Conservation (phyloP, 306 rosid species). For the Vachellia collinsii region DNA sequence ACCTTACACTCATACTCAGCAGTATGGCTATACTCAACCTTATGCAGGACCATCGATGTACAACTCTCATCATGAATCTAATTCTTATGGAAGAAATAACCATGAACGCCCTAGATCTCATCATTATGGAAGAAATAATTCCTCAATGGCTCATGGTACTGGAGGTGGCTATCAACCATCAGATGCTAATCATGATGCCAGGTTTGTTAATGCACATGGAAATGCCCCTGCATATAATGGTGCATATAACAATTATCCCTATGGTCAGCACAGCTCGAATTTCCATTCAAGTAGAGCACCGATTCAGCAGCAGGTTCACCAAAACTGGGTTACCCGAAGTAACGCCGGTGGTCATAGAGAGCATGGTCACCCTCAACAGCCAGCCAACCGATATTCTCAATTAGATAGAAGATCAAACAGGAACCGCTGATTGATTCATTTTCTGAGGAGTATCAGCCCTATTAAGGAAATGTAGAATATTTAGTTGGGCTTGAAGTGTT, state of each 20-base stretch:
- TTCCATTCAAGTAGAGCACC: slow-evolving; percentile 47
- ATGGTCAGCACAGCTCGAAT: slow-evolving; percentile 49
- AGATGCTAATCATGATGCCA: slow-evolving; percentile 47
- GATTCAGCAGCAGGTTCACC: slow-evolving; percentile 34
- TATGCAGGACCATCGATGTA: slow-evolving; percentile 16
- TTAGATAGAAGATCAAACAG: slow-evolving; percentile 58
- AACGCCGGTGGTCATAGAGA: slow-evolving; percentile 43
- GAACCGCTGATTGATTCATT: slow-evolving; percentile 45
- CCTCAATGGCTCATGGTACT: slow-evolving; percentile 29
- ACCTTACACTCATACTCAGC: slow-evolving; percentile 37
- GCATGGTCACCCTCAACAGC: slow-evolving; percentile 48
- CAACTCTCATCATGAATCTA: slow-evolving; percentile 42
- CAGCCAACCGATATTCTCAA: slow-evolving; percentile 57
- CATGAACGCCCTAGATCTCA: slow-evolving; percentile 46
- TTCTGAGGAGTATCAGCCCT: slow-evolving; percentile 10
- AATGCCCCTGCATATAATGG: slow-evolving; percentile 34
- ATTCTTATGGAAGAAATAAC: slow-evolving; percentile 54
- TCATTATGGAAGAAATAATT: slow-evolving; percentile 53
- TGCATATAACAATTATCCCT: slow-evolving; percentile 34
- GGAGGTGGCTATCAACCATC: slow-evolving; percentile 50
- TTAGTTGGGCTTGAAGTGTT: slow-evolving; percentile 12
- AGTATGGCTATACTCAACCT: slow-evolving; percentile 47
- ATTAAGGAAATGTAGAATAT: slow-evolving; percentile 9
- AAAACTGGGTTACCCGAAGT: slow-evolving; percentile 46
- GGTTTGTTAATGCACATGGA: slow-evolving; percentile 39